Evolutionary conservation across 495 filamentous ascomycete species (phyloP), one percentile per base, ranked within the genome.

Genomic region (Oidiodendron maius): DNA sequence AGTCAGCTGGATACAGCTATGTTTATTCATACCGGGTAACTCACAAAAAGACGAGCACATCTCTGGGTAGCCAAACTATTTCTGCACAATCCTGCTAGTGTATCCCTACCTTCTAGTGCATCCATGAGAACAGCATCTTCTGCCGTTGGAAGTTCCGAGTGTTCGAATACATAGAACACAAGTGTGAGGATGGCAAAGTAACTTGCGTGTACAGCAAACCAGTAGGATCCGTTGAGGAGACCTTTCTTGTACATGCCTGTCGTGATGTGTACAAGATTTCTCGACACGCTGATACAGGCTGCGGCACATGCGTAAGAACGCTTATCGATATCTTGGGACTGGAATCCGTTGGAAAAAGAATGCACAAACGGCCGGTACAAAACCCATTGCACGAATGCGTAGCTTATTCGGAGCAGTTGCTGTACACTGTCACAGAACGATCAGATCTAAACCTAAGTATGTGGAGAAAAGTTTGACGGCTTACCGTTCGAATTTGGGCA

Each of bases 171-270:
- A 57, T 84, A 96, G 66, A 91, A 98, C 11, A 96, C 71, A 47
- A 97, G 67, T 0, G 90, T 89, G 8, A 98, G 72, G 35, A 96
- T 89, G 18, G 90, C 84, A 62, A 96, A 97, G 68, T 96, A 97
- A 13, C 88, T 87, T 2, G 93, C 95, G 56, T 96, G 96, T 68
- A 96, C 89, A 13, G 85, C 86, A 57, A 96, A 96, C 93, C 93
- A 98, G 66, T 91, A 95, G 0, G 90, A 87, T 0, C 93, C 93
- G 56, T 87, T 86, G 17, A 98, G 75, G 10, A 94, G 71, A 0
- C 82, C 83, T 54, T 82, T 75, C 58, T 82, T 85, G 51, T 91
- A 87, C 81, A 97, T 96, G 53, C 91, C 86, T 22, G 80, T 80
- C 2, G 86, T 87, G 49, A 95, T 93, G 63, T 95, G 91, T 28